These are phyloP conservation scores for Intubia oerlemansii DNA, from an alignment of 2,329 filamentous ascomycete genomes.

Conservation along the genomic window DNA sequence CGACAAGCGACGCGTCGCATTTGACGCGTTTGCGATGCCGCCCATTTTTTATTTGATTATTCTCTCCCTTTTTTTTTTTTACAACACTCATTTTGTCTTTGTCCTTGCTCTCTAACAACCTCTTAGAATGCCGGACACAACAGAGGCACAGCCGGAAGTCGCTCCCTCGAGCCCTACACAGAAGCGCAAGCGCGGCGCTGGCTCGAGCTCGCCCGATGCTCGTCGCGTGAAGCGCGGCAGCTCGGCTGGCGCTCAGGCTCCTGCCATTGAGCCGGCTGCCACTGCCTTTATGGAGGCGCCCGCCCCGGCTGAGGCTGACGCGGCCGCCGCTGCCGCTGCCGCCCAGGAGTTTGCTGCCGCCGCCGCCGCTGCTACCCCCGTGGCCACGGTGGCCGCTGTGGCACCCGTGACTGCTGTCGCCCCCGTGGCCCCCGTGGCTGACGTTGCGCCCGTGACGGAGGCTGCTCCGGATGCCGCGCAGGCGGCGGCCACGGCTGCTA, in stretches of 20 bases:
- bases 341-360: constrained; percentile 34
- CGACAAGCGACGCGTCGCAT: no score
- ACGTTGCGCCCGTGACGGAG: constrained; percentile 20
- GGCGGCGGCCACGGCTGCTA: constrained; percentile 10
- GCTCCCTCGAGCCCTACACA: constrained; percentile 20
- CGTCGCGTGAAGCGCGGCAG: constrained; percentile 28
- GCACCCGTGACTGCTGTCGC: constrained; percentile 37
- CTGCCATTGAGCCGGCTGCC: constrained; percentile 18
- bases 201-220: constrained; percentile 24
- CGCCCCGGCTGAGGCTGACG: constrained; percentile 20
- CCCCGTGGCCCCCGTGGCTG: constrained; percentile 30
- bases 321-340: constrained; percentile 28
- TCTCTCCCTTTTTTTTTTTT: background rate
- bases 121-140: constrained; percentile 23
- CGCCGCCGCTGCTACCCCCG: constrained; percentile 14
- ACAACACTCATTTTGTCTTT: background rate
- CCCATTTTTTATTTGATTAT: background rate
- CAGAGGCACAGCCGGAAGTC: constrained; percentile 23
- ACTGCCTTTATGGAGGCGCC: constrained; percentile 33
- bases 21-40: no score
- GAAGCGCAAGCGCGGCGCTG: constrained; percentile 33
- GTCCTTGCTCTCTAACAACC: background rate
- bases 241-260: constrained; percentile 22
- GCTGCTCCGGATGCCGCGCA: constrained; percentile 28
- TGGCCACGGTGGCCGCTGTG: constrained; percentile 21